phyloP scores from a whole-genome alignment of 2,329 filamentous ascomycete species.

The Botryosphaeria dothidea region DNA sequence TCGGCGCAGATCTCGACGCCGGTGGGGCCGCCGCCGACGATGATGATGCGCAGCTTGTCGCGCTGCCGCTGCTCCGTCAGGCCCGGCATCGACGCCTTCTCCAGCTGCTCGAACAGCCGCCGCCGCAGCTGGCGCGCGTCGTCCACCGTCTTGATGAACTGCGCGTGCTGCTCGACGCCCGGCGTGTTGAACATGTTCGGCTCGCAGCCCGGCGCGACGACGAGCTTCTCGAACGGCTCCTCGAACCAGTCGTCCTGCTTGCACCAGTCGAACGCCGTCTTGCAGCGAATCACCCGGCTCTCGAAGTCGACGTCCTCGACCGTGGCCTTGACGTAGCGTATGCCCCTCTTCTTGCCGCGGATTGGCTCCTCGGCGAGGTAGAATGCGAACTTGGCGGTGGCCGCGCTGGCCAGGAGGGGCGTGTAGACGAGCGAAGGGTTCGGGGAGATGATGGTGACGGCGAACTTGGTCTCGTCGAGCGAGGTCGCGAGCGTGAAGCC shows the following conservation, averaged over 20 bases:
- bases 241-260: slow-evolving; percentile 31
- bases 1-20: slow-evolving; percentile 48
- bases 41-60: slow-evolving; percentile 39
- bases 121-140: slow-evolving; percentile 38
- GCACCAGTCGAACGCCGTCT: slow-evolving; percentile 34
- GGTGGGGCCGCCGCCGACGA: slow-evolving; percentile 46
- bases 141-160: slow-evolving; percentile 40
- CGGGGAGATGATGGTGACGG: slow-evolving; percentile 45
- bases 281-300: slow-evolving; percentile 36
- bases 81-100: slow-evolving; percentile 37
- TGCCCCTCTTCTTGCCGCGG: slow-evolving; percentile 33
- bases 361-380: slow-evolving; percentile 48
- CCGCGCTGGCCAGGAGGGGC: slow-evolving; percentile 43
- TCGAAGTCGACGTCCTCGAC: slow-evolving; percentile 42
- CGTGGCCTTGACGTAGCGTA: slow-evolving; percentile 43
- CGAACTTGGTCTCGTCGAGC: slow-evolving; percentile 38
- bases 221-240: slow-evolving; percentile 44
- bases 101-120: slow-evolving; percentile 38
- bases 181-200: slow-evolving; percentile 42
- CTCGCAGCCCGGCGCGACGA: slow-evolving; percentile 46
- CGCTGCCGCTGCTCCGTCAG: slow-evolving; percentile 30
- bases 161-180: slow-evolving; percentile 40
- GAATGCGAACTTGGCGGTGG: slow-evolving; percentile 48
- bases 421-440: slow-evolving; percentile 47
- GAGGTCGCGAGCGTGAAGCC: slow-evolving; percentile 42